These are phyloP conservation scores for Boletus bicolor DNA, from an alignment of 768 basidiomycete species.

Conservation along the genomic window DNA sequence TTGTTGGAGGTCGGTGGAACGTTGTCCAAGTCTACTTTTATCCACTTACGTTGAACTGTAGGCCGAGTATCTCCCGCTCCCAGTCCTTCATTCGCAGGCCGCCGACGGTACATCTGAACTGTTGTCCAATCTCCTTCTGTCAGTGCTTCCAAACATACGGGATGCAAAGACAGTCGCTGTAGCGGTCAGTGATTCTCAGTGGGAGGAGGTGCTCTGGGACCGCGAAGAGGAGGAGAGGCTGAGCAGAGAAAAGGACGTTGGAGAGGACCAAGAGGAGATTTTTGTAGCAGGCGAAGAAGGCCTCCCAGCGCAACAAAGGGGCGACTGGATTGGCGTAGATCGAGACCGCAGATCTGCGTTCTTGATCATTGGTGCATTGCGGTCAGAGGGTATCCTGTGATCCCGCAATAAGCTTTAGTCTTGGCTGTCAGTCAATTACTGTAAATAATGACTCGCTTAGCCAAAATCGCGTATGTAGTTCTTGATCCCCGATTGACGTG, in stretches of 20 bases:
- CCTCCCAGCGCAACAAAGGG: constrained; percentile 43
- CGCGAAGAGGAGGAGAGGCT: constrained; percentile 56
- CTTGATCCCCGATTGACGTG: background rate
- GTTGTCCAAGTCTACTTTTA: background rate
- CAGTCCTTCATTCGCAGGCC: constrained; percentile 59
- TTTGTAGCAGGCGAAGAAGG: constrained; percentile 63
- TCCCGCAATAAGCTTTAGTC: background rate
- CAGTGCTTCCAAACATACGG: constrained; percentile 67
- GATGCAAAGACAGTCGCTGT: constrained; percentile 77
- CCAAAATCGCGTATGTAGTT: background rate
- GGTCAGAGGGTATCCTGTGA: constrained; percentile 62
- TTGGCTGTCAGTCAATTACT: background rate
- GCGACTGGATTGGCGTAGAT: constrained; percentile 77
- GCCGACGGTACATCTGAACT: constrained; percentile 70
- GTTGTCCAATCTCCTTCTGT: constrained; percentile 69
- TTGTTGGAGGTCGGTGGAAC: constrained; percentile 61
- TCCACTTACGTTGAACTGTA: constrained; percentile 26
- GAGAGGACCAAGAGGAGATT: constrained; percentile 45
- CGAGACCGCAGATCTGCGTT: constrained; percentile 78
- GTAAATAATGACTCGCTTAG: background rate
- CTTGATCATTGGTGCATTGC: constrained; percentile 72
- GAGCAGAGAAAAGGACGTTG: constrained; percentile 21
- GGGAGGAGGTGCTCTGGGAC: constrained; percentile 80
- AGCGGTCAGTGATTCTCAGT: constrained; percentile 71
- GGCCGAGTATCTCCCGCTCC: constrained; percentile 83